These are phyloP conservation scores for Mortierella sp. DNA, from an alignment of 371 early-diverging fungal species.

Conservation along the genomic window DNA sequence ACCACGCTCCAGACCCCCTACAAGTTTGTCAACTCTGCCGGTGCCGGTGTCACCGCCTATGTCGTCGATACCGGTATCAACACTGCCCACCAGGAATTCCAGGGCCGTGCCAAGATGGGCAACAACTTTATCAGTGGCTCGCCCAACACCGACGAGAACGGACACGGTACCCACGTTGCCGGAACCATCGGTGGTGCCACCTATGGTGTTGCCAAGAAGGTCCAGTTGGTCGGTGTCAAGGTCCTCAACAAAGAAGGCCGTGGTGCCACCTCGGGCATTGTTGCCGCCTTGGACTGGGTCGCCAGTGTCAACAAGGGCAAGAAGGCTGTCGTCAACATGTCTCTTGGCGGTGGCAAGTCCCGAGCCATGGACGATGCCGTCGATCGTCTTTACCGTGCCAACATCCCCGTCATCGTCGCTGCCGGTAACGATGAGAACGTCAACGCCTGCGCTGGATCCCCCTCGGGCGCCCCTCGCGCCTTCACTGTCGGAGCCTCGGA, in stretches of 20 bases:
- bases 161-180: constrained; percentile 84
- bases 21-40: constrained; percentile 64
- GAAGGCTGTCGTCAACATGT: constrained; percentile 71
- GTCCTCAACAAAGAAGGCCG: constrained; percentile 77
- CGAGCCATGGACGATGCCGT: constrained; percentile 58
- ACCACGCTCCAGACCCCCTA: constrained; percentile 39
- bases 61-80: constrained; percentile 84
- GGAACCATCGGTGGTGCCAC: constrained; percentile 82
- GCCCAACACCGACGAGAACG: constrained; percentile 53
- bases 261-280: constrained; percentile 76
- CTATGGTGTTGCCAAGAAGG: constrained; percentile 93
- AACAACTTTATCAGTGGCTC: constrained; percentile 66
- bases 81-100: constrained; percentile 82
- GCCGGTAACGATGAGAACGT: constrained; percentile 60
- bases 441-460: constrained; percentile 77
- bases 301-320: constrained; percentile 57
- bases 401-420: constrained; percentile 78
- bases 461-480: constrained; percentile 72
- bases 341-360: constrained; percentile 60
- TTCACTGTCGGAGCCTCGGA: constrained; percentile 79
- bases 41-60: constrained; percentile 74
- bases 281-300: constrained; percentile 82
- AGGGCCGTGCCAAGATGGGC: constrained; percentile 83
- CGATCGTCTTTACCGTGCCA: constrained; percentile 61
- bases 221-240: constrained; percentile 85